A percentile compares a stretch with the other conserved stretches of the same genome.
These are phyloP conservation scores for Hemileccinum rubropunctum DNA, from an alignment of 768 basidiomycete genomes.

Conservation along the genomic window DNA sequence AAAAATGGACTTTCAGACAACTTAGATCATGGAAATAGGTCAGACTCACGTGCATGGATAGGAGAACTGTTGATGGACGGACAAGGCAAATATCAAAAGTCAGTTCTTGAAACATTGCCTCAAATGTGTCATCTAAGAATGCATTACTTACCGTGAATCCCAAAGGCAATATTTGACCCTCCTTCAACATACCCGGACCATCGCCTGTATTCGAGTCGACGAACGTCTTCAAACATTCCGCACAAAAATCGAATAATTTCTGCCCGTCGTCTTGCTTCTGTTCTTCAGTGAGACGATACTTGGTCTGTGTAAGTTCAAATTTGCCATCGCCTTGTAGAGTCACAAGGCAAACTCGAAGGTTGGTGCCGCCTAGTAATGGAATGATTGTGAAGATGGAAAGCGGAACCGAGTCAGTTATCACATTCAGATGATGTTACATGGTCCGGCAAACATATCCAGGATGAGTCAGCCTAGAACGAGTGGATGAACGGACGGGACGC, in stretches of 20 bases:
- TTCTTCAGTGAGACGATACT: slow-evolving; percentile 95
- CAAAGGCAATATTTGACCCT: slow-evolving; percentile 66
- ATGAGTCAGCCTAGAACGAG: neutral
- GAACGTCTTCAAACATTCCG: slow-evolving; percentile 88
- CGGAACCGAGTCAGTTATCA: neutral
- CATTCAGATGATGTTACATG: neutral
- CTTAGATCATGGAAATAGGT: neutral
- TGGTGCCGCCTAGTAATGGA: slow-evolving; percentile 73
- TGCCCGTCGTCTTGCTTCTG: slow-evolving; percentile 98
- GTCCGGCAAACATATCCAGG: neutral
- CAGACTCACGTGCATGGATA: slow-evolving; percentile 85
- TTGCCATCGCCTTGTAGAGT: slow-evolving; percentile 89
- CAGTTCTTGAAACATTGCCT: neutral
- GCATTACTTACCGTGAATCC: slow-evolving; percentile 86
- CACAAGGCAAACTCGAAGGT: slow-evolving; percentile 97
- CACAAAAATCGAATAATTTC: slow-evolving; percentile 96
- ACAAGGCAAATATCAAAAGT: neutral
- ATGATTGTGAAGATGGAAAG: neutral
- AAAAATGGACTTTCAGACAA: neutral
- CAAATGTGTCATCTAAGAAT: neutral
- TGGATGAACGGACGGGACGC: slow-evolving; percentile 25
- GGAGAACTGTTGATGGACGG: slow-evolving; percentile 64
- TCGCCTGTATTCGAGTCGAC: slow-evolving; percentile 67
- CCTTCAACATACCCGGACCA: slow-evolving; percentile 45
- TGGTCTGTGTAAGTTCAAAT: slow-evolving; percentile 97